phyloP scores from a whole-genome alignment of 768 basidiomycete species.

The Suillus luteus region DNA sequence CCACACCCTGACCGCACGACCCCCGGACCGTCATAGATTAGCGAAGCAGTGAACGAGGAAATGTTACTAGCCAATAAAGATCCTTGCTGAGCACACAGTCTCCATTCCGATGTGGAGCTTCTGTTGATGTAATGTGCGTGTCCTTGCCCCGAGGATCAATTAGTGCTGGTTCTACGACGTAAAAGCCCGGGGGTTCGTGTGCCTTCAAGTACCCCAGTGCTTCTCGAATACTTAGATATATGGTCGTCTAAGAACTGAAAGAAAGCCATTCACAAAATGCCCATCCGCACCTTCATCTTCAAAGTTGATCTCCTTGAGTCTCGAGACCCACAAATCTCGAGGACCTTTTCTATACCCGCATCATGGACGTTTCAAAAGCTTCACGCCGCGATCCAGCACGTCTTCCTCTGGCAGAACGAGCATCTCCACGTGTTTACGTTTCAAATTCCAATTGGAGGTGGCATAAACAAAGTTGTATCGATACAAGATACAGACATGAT shows the following conservation, averaged over 20 bases:
- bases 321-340: constrained; percentile 22
- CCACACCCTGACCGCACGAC: constrained; percentile 5
- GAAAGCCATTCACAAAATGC: constrained; percentile 11
- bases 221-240: background rate
- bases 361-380: constrained; percentile 24
- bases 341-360: constrained; percentile 24
- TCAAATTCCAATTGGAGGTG: constrained; percentile 12
- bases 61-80: constrained; percentile 6
- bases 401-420: constrained; percentile 21
- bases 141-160: constrained; percentile 7
- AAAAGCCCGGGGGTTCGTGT: background rate
- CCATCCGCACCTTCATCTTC: constrained; percentile 22
- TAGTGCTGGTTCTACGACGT: constrained; percentile 1
- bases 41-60: constrained; percentile 7
- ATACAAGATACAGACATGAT: constrained; percentile 10
- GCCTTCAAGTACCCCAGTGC: constrained; percentile 1
- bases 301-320: constrained; percentile 23
- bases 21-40: constrained; percentile 6
- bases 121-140: constrained; percentile 6
- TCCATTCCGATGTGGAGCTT: constrained; percentile 4
- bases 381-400: constrained; percentile 25
- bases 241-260: background rate
- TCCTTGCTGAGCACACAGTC: constrained; percentile 4
- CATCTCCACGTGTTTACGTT: constrained; percentile 25
- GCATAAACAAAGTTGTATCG: constrained; percentile 3